Evolutionary conservation across 495 filamentous ascomycete genomes (phyloP).

Genomic region (Trichoderma asperelloides): DNA sequence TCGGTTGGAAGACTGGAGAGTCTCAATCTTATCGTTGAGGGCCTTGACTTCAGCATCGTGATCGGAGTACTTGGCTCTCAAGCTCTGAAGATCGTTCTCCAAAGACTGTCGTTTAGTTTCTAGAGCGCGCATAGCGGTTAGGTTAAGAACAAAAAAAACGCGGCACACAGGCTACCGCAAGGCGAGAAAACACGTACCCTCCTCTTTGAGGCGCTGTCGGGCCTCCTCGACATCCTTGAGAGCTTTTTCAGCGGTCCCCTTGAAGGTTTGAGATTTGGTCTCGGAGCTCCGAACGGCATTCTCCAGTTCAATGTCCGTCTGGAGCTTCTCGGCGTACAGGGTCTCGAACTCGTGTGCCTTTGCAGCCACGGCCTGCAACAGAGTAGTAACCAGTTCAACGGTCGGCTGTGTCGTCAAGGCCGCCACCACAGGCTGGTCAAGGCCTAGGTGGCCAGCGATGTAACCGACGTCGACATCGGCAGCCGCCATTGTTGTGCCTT

Average conservation of each 20-base stretch:
- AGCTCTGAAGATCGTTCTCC: constrained; percentile 70
- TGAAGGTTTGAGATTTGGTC: constrained; percentile 69
- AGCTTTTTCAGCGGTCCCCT: constrained; percentile 68
- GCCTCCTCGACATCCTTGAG: constrained; percentile 71
- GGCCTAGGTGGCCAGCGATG: constrained; percentile 62
- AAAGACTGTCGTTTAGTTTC: constrained; percentile 38
- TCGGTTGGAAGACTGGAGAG: constrained; percentile 83
- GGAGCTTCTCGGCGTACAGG: constrained; percentile 72
- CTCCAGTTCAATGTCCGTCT: constrained; percentile 85
- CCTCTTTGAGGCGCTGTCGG: constrained; percentile 65
- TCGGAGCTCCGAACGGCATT: constrained; percentile 74
- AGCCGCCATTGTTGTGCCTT: constrained; percentile 54
- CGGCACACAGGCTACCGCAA: not conserved
- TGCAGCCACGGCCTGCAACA: constrained; percentile 57
- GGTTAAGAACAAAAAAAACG: not conserved
- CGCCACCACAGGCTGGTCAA: constrained; percentile 59
- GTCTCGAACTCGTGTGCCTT: constrained; percentile 76
- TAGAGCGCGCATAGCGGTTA: constrained; percentile 9
- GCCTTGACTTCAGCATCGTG: constrained; percentile 66
- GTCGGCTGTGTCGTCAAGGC: constrained; percentile 65
- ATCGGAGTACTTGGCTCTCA: constrained; percentile 57
- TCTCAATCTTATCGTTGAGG: constrained; percentile 68
- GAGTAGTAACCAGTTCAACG: constrained; percentile 58
- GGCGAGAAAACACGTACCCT: constrained; percentile 53
- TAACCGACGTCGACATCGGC: constrained; percentile 65